A percentile compares a stretch with the other conserved stretches of the same genome.
Evolutionary conservation across 345 rosid genomes (phyloP).

Genomic region (Rhizophora apiculata): DNA sequence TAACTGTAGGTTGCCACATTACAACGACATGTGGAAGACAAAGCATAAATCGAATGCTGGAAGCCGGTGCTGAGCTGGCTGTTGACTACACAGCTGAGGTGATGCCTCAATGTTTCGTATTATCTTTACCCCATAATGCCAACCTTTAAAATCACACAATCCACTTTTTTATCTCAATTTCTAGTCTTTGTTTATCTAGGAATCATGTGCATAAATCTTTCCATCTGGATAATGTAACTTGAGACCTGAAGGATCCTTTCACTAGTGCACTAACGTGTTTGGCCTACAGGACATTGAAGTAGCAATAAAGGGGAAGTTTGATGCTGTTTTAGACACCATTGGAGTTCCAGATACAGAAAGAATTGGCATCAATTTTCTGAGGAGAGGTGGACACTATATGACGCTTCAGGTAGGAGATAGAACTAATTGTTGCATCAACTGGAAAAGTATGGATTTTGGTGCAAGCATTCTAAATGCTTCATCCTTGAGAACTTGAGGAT

Average conservation of each 20-base stretch:
- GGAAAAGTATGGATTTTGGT: neutral
- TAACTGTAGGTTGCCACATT: constrained; percentile 73
- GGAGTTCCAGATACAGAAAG: constrained; percentile 88
- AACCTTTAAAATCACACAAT: constrained; percentile 3
- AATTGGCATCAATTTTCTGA: constrained; percentile 65
- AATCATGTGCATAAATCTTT: constrained; percentile 7
- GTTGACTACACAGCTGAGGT: constrained; percentile 88
- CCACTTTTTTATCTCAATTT: neutral
- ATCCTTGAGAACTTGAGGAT: neutral
- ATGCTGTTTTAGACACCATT: constrained; percentile 92
- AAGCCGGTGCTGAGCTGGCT: constrained; percentile 88
- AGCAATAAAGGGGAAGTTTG: constrained; percentile 80
- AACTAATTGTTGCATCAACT: constrained; percentile 4
- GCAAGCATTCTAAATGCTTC: neutral
- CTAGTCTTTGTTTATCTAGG: neutral
- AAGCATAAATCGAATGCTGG: constrained; percentile 51
- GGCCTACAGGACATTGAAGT: constrained; percentile 65
- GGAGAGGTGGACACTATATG: constrained; percentile 88
- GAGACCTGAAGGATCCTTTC: neutral
- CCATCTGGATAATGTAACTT: neutral
- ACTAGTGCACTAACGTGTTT: constrained; percentile 10
- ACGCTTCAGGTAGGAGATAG: constrained; percentile 63
- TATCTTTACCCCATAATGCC: neutral
- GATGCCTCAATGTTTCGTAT: neutral
- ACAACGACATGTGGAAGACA: constrained; percentile 76